phyloP scores from a whole-genome alignment of 306 rosid species.

The Cyamopsis tetragonoloba region DNA sequence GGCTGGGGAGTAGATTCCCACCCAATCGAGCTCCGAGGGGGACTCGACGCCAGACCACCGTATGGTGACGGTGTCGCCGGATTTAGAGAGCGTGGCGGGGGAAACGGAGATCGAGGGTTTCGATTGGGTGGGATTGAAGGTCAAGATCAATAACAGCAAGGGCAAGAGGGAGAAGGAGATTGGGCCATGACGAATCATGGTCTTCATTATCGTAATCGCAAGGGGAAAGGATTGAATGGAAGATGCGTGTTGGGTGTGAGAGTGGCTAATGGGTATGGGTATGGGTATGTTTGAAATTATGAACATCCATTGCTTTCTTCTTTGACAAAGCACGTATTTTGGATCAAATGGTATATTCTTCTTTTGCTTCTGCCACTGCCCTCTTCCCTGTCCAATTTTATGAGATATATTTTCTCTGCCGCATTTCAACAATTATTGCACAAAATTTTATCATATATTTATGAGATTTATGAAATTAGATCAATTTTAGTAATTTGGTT shows the following conservation, averaged over 20 bases:
- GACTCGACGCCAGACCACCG: conserved; percentile 62
- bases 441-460: no score
- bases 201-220: neutral
- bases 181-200: neutral
- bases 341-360: neutral
- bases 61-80: conserved; percentile 54
- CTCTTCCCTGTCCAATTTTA: no score
- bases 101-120: conserved; percentile 34
- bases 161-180: neutral
- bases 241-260: neutral
- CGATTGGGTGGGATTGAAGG: conserved; percentile 22
- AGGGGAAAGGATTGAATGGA: neutral
- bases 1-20: conserved; percentile 81
- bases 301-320: no score
- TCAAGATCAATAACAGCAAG: neutral
- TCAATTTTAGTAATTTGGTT: no score
- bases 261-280: neutral
- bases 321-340: neutral
- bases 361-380: neutral
- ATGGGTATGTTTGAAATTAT: no score
- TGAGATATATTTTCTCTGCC: neutral
- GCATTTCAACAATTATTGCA: no score
- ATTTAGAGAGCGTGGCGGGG: conserved; percentile 46
- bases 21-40: conserved; percentile 77
- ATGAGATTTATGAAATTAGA: no score